phyloP scores from a whole-genome alignment of 495 filamentous ascomycete genomes.

The Aspergillus haitiensis region DNA sequence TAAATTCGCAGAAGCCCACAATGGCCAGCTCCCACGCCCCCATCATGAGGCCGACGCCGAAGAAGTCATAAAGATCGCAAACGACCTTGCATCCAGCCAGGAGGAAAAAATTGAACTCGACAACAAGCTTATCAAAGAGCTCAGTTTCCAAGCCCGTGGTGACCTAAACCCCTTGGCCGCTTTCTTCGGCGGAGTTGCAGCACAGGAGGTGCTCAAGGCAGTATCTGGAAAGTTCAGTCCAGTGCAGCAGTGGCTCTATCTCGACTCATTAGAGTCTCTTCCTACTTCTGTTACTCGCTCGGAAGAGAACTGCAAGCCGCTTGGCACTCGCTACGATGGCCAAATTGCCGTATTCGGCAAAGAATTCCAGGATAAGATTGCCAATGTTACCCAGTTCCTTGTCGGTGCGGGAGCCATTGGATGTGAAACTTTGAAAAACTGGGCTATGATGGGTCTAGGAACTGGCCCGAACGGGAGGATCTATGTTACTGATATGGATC shows the following conservation, averaged over 20 bases:
- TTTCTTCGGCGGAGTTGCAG: conserved; percentile 91
- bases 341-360: conserved; percentile 96
- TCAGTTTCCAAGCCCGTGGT: conserved; percentile 93
- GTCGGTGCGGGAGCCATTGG: conserved; percentile 98
- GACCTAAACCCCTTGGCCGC: conserved; percentile 90
- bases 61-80: conserved; percentile 71
- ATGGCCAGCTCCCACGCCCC: conserved; percentile 71
- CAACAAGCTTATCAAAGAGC: conserved; percentile 87
- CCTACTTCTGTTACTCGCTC: conserved; percentile 70
- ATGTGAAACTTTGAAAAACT: conserved; percentile 99
- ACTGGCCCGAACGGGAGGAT: conserved; percentile 87
- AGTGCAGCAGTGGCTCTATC: conserved; percentile 91
- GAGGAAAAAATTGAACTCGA: conserved; percentile 82
- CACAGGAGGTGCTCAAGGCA: conserved; percentile 95
- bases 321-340: conserved; percentile 85
- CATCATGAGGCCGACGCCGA: conserved; percentile 81
- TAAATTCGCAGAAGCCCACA: conserved; percentile 69
- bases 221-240: conserved; percentile 98
- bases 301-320: conserved; percentile 83
- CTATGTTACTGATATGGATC: conserved; percentile 93
- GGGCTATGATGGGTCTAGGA: conserved; percentile 97
- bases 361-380: conserved; percentile 90
- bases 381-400: conserved; percentile 86
- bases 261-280: conserved; percentile 94
- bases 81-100: conserved; percentile 59